Evolutionary conservation across 2,329 filamentous ascomycete species (phyloP), one percentile per base, ranked within the genome.

Genomic region (Penicillium thymicola): DNA sequence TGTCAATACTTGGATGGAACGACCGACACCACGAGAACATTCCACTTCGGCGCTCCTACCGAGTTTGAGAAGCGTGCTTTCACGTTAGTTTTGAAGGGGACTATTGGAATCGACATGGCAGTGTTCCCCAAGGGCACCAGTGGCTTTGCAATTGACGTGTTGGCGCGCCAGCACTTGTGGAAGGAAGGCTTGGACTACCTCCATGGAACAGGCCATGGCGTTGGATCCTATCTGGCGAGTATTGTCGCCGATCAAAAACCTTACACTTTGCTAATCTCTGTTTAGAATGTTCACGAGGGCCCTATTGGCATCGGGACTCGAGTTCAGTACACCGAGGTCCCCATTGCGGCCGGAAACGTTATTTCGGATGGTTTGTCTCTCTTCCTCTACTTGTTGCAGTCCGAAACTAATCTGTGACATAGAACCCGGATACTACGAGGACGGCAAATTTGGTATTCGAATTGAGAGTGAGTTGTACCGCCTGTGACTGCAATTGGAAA

Each of bases 1-100:
- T 94, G 90, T n/a, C 94, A 99, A 73, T 99, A 93, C 68, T 81
- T 89, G 3, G 94, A 99, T 72, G 94, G 94, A 54, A 99, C 94
- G 0, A 99, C 94, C 0, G 94, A 99, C 70, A 96, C 91, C 0
- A 99, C 94, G 5, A 84, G 94, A 41, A 99, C 94, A 0, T 79
- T 96, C 38, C 94, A 99, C 70, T 97, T 97, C 71, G 90, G 91
- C 45, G 82, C 86, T 27, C 94, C 94, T 0, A 90, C 89, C 0
- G 85, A 86, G 4, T 88, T 89, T 69, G 92, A 99, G 75, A 89
- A 84, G 68, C 90, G 91, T 70, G 87, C 93, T 0, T 97, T 97
- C 73, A 99, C 94, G 0, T 80, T 99, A 11, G 94, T 99, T 0
- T 79, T 99, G 18, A 97, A 97, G 76, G 94, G 94, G 7, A 87